Percentiles rank a stretch among this genome's conserved stretches.
phyloP scores from a whole-genome alignment of 164 flowering plant species.

The Kalanchoe fedtschenkoi region DNA sequence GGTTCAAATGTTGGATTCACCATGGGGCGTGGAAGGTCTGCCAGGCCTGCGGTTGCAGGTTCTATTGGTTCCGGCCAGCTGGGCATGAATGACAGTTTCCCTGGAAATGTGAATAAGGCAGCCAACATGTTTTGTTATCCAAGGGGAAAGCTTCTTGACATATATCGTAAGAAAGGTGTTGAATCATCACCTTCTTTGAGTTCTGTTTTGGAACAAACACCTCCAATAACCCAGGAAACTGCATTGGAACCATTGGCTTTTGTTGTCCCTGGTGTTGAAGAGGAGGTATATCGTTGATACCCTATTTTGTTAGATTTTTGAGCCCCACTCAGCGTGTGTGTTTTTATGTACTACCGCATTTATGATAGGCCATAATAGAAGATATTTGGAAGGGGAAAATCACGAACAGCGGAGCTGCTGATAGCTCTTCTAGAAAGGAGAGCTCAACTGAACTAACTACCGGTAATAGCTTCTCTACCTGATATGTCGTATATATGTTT shows the following conservation, averaged over 20 bases:
- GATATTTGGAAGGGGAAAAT: conserved; percentile 73
- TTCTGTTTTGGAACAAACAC: conserved; percentile 38
- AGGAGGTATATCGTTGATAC: conserved; percentile 45
- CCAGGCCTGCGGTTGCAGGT: conserved; percentile 32
- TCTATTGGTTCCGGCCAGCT: conserved; percentile 33
- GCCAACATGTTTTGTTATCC: conserved; percentile 51
- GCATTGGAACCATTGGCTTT: conserved; percentile 69
- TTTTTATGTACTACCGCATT: neutral
- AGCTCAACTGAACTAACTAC: conserved; percentile 25
- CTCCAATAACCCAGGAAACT: conserved; percentile 32
- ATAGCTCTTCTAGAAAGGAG: conserved; percentile 36
- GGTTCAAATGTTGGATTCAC: conserved; percentile 58
- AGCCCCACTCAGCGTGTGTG: neutral
- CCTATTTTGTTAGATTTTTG: neutral
- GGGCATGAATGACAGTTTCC: conserved; percentile 25
- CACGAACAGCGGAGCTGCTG: conserved; percentile 39
- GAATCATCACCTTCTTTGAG: conserved; percentile 29
- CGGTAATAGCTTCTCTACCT: conserved; percentile 23
- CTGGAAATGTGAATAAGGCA: conserved; percentile 31
- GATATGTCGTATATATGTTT: neutral
- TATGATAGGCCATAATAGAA: conserved; percentile 41
- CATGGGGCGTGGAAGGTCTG: conserved; percentile 72
- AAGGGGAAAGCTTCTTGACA: conserved; percentile 84
- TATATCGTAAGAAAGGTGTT: conserved; percentile 53
- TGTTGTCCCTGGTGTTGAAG: conserved; percentile 64